phyloP scores from a whole-genome alignment of 345 rosid genomes.

The Anastatica hierochuntica region DNA sequence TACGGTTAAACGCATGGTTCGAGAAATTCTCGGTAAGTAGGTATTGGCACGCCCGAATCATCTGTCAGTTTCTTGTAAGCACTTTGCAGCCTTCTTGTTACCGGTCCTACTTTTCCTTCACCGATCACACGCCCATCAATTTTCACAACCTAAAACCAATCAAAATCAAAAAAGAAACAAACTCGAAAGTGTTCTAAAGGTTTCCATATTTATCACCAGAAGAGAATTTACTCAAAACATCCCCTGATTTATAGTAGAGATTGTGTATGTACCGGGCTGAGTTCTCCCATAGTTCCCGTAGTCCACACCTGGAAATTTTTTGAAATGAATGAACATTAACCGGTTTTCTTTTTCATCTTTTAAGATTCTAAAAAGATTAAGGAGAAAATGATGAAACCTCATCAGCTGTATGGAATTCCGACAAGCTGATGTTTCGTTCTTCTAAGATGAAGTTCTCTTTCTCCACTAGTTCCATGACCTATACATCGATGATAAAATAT shows the following conservation, averaged over 20 bases:
- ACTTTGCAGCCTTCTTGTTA: conserved; percentile 51
- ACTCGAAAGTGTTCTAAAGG: neutral
- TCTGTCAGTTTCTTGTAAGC: conserved; percentile 59
- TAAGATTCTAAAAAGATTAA: neutral
- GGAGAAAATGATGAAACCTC: too few relatives aligned
- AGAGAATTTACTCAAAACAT: neutral
- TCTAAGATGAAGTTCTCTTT: conserved; percentile 53
- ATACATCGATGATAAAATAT: neutral
- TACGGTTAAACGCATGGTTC: neutral
- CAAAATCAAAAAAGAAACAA: neutral
- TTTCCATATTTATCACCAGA: neutral
- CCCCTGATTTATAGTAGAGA: neutral
- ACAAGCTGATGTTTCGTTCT: conserved; percentile 72
- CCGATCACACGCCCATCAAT: conserved; percentile 62
- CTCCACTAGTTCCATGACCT: conserved; percentile 78
- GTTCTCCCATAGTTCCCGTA: conserved; percentile 93
- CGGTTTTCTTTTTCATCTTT: neutral
- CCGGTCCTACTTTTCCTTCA: conserved; percentile 57
- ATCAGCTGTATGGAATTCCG: conserved; percentile 81
- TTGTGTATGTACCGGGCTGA: conserved; percentile 50
- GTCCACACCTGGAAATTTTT: conserved; percentile 72
- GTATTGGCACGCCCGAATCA: conserved; percentile 62
- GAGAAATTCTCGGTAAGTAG: conserved; percentile 29
- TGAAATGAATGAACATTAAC: too few relatives aligned
- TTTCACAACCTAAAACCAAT: conserved; percentile 45